Evolutionary conservation across 139 green algal species (phyloP).

Genomic region (Chlamydomonas urium): DNA sequence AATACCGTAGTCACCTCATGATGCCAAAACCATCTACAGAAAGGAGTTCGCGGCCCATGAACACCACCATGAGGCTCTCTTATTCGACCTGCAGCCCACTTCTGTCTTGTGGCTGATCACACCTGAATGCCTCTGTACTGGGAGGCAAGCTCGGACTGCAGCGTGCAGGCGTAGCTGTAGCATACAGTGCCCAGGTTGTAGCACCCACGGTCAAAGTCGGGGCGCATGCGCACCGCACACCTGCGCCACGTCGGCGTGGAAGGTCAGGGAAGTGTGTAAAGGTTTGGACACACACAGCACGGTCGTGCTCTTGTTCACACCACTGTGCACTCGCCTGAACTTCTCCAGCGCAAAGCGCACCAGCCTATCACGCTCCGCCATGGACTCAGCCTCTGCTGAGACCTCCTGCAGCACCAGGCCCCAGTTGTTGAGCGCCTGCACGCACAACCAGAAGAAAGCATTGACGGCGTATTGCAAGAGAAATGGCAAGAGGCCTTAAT

Average conservation of each 20-base stretch:
- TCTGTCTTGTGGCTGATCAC: no score
- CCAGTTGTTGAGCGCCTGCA: conserved; percentile 84
- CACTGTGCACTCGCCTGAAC: background rate
- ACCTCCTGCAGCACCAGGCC: conserved; percentile 63
- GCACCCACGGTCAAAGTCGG: conserved; percentile 14
- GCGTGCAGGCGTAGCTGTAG: conserved; percentile 61
- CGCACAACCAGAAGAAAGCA: no score
- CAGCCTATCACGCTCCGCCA: conserved; percentile 1
- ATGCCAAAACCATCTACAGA: no score
- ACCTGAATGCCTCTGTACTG: conserved; percentile 12
- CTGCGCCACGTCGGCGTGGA: no score
- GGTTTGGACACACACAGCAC: no score
- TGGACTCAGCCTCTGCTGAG: conserved; percentile 1
- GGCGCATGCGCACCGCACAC: conserved; percentile 1
- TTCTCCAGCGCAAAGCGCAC: conserved; percentile 11
- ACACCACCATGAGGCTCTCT: no score
- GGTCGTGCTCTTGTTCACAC: no score
- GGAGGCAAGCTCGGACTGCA: conserved; percentile 43
- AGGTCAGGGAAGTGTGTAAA: no score
- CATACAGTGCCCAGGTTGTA: conserved; percentile 81
- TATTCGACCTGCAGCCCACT: no score
- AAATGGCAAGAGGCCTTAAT: background rate
- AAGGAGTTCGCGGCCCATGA: no score
- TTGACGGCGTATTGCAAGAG: no score
- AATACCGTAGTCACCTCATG: no score